A percentile compares a stretch with the other conserved stretches of the same genome.
These are phyloP conservation scores for Plenodomus biglobosus DNA, from an alignment of 2,329 filamentous ascomycete genomes.

Conservation along the genomic window DNA sequence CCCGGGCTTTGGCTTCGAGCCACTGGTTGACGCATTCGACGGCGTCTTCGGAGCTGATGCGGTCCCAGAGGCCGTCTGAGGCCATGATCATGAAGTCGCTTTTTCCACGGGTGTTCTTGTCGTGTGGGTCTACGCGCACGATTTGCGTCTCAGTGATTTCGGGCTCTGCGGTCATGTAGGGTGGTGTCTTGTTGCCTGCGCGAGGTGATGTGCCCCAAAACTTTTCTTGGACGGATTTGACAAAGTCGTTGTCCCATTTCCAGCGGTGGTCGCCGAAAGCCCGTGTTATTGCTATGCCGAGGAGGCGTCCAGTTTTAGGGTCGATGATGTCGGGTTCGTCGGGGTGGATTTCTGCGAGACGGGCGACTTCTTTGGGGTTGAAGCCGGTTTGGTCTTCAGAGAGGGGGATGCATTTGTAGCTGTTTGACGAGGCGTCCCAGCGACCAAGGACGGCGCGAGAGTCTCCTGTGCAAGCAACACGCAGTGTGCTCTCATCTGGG, in stretches of 20 bases:
- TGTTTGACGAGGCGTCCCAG: slow-evolving; percentile 46
- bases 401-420: slow-evolving; percentile 58
- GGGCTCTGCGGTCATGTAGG: slow-evolving; percentile 69
- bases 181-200: slow-evolving; percentile 56
- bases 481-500: slow-evolving; percentile 53
- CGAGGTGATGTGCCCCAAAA: slow-evolving; percentile 54
- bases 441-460: slow-evolving; percentile 66
- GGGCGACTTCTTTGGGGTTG: slow-evolving; percentile 59
- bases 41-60: slow-evolving; percentile 58
- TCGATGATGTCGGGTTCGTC: slow-evolving; percentile 61
- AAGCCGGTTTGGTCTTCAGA: slow-evolving; percentile 68
- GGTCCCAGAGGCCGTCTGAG: slow-evolving; percentile 68
- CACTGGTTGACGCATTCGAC: slow-evolving; percentile 61
- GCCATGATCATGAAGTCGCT: slow-evolving; percentile 66
- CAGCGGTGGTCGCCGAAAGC: slow-evolving; percentile 69
- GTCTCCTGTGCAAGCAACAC: slow-evolving; percentile 68
- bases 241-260: slow-evolving; percentile 63
- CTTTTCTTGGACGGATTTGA: slow-evolving; percentile 48
- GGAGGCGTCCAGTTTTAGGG: slow-evolving; percentile 58
- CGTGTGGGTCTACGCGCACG: slow-evolving; percentile 37
- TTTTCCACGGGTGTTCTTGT: slow-evolving; percentile 22
- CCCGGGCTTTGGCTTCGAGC: slow-evolving; percentile 47
- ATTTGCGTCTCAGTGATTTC: slow-evolving; percentile 62
- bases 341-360: slow-evolving; percentile 62
- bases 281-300: slow-evolving; percentile 64